A percentile compares a stretch with the other conserved stretches of the same genome.
phyloP scores from a whole-genome alignment of 345 rosid species.

The Arabis alpina region DNA sequence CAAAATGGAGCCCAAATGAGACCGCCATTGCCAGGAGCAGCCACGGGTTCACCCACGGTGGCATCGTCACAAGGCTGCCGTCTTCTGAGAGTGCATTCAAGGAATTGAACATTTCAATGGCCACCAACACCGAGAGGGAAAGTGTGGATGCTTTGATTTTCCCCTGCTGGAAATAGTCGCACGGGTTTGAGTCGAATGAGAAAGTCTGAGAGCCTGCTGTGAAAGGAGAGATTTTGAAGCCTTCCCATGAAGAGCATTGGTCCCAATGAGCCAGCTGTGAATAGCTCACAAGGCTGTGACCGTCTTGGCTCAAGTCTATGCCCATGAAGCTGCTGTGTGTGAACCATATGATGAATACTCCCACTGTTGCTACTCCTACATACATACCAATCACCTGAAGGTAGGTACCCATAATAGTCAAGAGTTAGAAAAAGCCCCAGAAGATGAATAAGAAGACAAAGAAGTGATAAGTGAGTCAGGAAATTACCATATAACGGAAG shows the following conservation, averaged over 20 bases:
- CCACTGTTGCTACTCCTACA: constrained; percentile 89
- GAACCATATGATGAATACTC: too few species aligned
- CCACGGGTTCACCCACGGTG: constrained; percentile 91
- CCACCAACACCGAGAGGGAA: constrained; percentile 88
- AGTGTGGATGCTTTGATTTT: constrained; percentile 91
- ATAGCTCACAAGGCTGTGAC: too few species aligned
- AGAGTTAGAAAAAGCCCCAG: neutral
- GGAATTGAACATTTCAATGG: constrained; percentile 98
- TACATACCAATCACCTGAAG: constrained; percentile 86
- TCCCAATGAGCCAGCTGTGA: too few species aligned
- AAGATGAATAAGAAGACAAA: too few species aligned
- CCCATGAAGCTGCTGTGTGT: too few species aligned
- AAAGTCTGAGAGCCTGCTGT: constrained; percentile 68
- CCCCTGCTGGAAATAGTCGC: constrained; percentile 82
- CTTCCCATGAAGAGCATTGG: constrained; percentile 75
- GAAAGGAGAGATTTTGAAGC: constrained; percentile 69
- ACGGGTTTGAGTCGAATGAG: constrained; percentile 65
- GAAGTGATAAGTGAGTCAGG: too few species aligned
- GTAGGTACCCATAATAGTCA: neutral
- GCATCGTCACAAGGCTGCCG: constrained; percentile 82
- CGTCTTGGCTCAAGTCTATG: too few species aligned
- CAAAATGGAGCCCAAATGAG: constrained; percentile 80
- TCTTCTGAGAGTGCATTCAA: constrained; percentile 94
- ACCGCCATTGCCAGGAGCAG: constrained; percentile 77
- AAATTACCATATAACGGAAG: too few species aligned